Conservation (phyloP, 495 filamentous ascomycete genomes). For the Talaromyces nanjingensis region DNA sequence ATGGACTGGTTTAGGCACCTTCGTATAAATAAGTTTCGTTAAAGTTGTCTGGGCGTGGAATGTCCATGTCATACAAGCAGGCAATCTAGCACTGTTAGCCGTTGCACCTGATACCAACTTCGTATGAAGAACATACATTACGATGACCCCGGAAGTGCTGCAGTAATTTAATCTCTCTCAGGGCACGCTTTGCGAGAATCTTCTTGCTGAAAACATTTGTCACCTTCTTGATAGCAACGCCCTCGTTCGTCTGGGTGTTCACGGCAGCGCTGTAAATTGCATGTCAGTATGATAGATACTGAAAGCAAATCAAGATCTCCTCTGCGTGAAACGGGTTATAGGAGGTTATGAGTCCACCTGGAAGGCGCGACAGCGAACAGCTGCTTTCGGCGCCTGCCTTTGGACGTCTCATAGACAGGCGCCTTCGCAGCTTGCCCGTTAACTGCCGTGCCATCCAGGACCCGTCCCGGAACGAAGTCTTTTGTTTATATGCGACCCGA, state of each 20-base stretch:
- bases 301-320: background rate
- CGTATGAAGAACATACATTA: conserved; percentile 42
- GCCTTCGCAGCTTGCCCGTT: background rate
- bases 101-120: background rate
- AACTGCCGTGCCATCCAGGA: background rate
- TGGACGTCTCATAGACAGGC: background rate
- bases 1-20: conserved; percentile 45
- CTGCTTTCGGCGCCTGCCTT: background rate
- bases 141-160: conserved; percentile 93
- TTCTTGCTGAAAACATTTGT: conserved; percentile 99
- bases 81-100: conserved; percentile 66
- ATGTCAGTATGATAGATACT: background rate
- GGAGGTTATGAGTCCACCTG: background rate
- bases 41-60: conserved; percentile 94
- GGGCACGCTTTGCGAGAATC: conserved; percentile 93
- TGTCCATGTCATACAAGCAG: conserved; percentile 99
- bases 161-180: conserved; percentile 96
- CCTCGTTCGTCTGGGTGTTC: conserved; percentile 84
- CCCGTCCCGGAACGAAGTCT: background rate
- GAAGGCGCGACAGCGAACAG: background rate
- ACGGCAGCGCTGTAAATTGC: conserved; percentile 68
- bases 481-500: background rate
- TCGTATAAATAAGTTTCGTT: conserved; percentile 99
- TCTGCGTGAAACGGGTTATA: background rate
- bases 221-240: conserved; percentile 99